Evolutionary conservation across 192 early-diverging fungal species (phyloP).

Genomic region (Kappamyces sp.): DNA sequence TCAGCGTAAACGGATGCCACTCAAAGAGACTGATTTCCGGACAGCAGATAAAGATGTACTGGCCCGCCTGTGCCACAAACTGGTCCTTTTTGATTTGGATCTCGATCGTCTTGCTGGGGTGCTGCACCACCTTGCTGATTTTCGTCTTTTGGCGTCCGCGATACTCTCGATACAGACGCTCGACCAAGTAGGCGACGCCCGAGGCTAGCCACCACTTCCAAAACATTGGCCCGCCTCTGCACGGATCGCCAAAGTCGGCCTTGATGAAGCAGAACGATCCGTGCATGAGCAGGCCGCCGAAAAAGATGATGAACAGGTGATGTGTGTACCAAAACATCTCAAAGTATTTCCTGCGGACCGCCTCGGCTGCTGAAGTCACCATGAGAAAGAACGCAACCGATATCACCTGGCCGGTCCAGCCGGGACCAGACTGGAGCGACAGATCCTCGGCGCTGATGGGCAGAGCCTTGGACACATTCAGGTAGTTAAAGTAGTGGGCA

Average conservation of each 20-base stretch:
- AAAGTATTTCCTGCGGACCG: slow-evolving; percentile 56
- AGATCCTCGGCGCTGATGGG: slow-evolving; percentile 26
- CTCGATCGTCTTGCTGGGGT: slow-evolving; percentile 76
- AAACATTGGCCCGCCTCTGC: slow-evolving; percentile 65
- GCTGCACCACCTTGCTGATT: slow-evolving; percentile 76
- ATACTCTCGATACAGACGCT: slow-evolving; percentile 67
- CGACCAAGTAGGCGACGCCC: slow-evolving; percentile 61
- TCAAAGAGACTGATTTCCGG: slow-evolving; percentile 66
- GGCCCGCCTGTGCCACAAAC: slow-evolving; percentile 58
- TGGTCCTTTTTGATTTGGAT: slow-evolving; percentile 68
- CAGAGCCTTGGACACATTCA: slow-evolving; percentile 44
- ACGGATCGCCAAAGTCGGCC: slow-evolving; percentile 38
- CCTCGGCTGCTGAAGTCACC: slow-evolving; percentile 63
- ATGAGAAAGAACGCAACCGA: slow-evolving; percentile 67
- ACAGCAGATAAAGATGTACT: slow-evolving; percentile 73
- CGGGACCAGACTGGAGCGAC: slow-evolving; percentile 64
- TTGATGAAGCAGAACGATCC: slow-evolving; percentile 82
- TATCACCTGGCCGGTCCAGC: slow-evolving; percentile 75
- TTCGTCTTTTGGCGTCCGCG: slow-evolving; percentile 59
- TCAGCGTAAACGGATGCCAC: slow-evolving; percentile 83
- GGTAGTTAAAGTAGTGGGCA: slow-evolving; percentile 77
- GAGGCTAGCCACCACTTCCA: slow-evolving; percentile 77
- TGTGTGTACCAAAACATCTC: slow-evolving; percentile 85
- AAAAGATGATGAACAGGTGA: slow-evolving; percentile 80
- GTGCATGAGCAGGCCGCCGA: slow-evolving; percentile 71